Evolutionary conservation across 2,329 filamentous ascomycete genomes (phyloP), one percentile per base, ranked within the genome.

Genomic region (Furcasterigmium furcatum): DNA sequence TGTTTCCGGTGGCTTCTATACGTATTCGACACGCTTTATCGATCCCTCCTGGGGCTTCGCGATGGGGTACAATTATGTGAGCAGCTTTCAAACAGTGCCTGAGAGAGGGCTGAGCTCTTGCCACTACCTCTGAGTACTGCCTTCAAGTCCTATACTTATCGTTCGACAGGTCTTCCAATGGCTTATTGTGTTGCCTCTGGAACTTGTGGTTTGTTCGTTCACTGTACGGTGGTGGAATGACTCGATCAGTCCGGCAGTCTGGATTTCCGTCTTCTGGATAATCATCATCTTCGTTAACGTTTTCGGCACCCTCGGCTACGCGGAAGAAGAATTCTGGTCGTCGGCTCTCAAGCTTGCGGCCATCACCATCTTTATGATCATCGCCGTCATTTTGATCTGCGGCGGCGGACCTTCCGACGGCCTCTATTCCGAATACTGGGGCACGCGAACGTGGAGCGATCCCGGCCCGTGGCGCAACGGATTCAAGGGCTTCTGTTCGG

Each of bases 401-500:
- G 80, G 80, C 21, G 80, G 80, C 21, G 80, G 79, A 1, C 77
- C 80, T 13, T 67, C 67, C 3, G 61, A 46, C 4, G 64, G 67
- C 27, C 49, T 55, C 4, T 75, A 73, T 51, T 58, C 60, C 51
- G 51, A 66, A 5, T 75, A 71, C 52, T 64, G 59, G 56, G 72
- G 76, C 4, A 63, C 64, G n/a, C 61, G 66, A 21, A 46, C 66
- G 38, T 70, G 72, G 71, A 56, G 70, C 50, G 56, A 67, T 3
- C 64, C 71, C 0, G 71, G 71, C 2, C 71, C 72, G 0, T 88
- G 88, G 64, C 71, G 85, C 62, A 79, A 87, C 53, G 84, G 84
- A 22, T 87, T 86, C 70, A 80, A 82, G 48, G 85, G 85, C 5
- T 77, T 88, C 52, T 87, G 83, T 60, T 76, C 73, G 50, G 80